These are phyloP conservation scores for Chaetoceros tenuissimus DNA, from an alignment of 108 stramenopile genomes.

Conservation along the genomic window DNA sequence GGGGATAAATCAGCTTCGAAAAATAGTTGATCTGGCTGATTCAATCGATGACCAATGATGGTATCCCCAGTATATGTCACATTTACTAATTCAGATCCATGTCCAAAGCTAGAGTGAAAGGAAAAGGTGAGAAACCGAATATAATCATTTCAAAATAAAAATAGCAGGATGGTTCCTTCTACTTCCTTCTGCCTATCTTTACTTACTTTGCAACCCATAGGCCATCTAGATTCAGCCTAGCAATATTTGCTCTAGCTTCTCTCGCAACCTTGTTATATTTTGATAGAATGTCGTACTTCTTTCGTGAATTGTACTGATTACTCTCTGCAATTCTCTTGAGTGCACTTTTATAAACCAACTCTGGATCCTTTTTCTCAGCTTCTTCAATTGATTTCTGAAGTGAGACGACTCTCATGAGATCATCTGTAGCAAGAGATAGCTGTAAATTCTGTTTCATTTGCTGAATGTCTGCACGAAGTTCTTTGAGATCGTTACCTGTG, in stretches of 20 bases:
- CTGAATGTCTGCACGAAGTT: background rate
- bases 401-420: background rate
- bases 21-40: background rate
- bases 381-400: background rate
- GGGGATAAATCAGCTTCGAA: background rate
- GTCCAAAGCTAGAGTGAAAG: background rate
- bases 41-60: background rate
- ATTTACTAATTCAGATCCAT: background rate
- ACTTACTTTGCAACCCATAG: conserved; percentile 6
- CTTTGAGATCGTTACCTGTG: background rate
- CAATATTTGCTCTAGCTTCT: background rate
- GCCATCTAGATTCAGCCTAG: background rate
- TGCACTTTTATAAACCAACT: background rate
- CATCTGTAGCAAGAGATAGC: background rate
- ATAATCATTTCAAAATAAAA: too few species aligned
- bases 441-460: background rate
- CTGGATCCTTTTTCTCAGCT: conserved; percentile 2
- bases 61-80: conserved; percentile 2
- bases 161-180: too few species aligned
- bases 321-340: background rate
- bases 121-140: background rate
- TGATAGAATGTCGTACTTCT: background rate
- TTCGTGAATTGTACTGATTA: background rate
- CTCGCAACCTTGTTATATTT: background rate
- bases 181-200: too few species aligned